phyloP scores from a whole-genome alignment of 345 rosid species.

The Dimocarpus longan region DNA sequence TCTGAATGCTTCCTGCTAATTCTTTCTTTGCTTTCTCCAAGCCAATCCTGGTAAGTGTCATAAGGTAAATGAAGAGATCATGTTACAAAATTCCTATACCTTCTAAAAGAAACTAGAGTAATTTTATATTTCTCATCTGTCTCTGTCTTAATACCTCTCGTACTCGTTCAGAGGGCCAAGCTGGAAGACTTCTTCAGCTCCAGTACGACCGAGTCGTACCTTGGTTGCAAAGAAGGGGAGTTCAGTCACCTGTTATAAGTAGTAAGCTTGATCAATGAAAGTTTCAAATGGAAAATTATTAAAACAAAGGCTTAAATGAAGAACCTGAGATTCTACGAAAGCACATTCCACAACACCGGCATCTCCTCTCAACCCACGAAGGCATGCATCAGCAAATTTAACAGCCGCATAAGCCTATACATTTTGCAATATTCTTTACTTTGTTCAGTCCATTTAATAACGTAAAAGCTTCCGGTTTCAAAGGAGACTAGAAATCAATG shows the following conservation, averaged over 20 bases:
- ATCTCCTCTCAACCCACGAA: slow-evolving; percentile 77
- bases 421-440: slow-evolving; percentile 6
- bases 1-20: slow-evolving; percentile 68
- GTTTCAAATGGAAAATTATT: not conserved
- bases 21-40: slow-evolving; percentile 79
- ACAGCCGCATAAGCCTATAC: slow-evolving; percentile 82
- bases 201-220: slow-evolving; percentile 71
- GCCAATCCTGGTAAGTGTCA: slow-evolving; percentile 46
- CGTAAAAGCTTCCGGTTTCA: not conserved
- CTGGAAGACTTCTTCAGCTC: slow-evolving; percentile 68
- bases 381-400: slow-evolving; percentile 84
- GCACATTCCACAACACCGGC: slow-evolving; percentile 63
- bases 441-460: not conserved
- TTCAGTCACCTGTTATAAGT: slow-evolving; percentile 58
- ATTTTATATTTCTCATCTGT: not conserved
- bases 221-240: slow-evolving; percentile 82
- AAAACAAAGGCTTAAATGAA: not conserved
- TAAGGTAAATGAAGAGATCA: not conserved
- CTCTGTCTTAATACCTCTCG: slow-evolving; percentile 47
- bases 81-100: not conserved
- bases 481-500: not conserved
- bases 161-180: slow-evolving; percentile 74
- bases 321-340: slow-evolving; percentile 64
- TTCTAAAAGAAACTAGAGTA: not conserved
- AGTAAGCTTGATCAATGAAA: not conserved